Percentiles rank a stretch among this genome's conserved stretches.
phyloP scores from a whole-genome alignment of 192 early-diverging fungal species.

The Coemansia sp. region DNA sequence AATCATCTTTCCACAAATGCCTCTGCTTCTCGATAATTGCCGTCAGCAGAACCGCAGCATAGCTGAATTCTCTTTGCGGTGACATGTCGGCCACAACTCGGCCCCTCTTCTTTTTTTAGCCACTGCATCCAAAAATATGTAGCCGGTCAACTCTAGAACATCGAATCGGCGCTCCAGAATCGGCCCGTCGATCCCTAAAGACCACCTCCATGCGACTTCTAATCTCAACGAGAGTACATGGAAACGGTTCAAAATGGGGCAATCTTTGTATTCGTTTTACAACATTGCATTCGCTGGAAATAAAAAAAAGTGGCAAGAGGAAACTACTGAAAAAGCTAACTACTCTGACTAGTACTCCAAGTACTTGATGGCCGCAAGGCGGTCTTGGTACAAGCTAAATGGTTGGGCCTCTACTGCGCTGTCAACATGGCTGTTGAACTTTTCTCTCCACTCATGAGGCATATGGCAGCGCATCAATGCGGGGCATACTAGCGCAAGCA shows the following conservation, averaged over 20 bases:
- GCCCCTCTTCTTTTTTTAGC: background rate
- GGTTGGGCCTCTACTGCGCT: background rate
- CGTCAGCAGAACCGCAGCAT: background rate
- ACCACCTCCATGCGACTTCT: background rate
- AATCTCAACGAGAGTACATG: background rate
- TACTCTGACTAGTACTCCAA: background rate
- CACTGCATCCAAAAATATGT: background rate
- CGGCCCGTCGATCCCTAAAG: background rate
- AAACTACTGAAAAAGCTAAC: background rate
- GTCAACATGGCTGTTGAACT: background rate
- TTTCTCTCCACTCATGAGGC: conserved; percentile 5
- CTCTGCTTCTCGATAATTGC: background rate
- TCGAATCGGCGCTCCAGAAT: background rate
- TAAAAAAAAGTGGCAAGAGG: too few relatives aligned
- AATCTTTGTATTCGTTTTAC: too few relatives aligned
- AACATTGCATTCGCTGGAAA: too few relatives aligned
- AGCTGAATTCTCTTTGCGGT: background rate
- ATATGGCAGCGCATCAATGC: background rate
- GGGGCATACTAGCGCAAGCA: conserved; percentile 7
- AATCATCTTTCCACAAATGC: background rate
- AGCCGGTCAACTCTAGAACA: background rate
- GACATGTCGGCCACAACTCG: background rate
- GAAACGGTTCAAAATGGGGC: background rate
- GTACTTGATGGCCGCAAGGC: conserved; percentile 7
- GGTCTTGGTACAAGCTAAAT: background rate